Base-by-base conservation (phyloP, 495 filamentous ascomycete species). In the Physcia stellaris region DNA sequence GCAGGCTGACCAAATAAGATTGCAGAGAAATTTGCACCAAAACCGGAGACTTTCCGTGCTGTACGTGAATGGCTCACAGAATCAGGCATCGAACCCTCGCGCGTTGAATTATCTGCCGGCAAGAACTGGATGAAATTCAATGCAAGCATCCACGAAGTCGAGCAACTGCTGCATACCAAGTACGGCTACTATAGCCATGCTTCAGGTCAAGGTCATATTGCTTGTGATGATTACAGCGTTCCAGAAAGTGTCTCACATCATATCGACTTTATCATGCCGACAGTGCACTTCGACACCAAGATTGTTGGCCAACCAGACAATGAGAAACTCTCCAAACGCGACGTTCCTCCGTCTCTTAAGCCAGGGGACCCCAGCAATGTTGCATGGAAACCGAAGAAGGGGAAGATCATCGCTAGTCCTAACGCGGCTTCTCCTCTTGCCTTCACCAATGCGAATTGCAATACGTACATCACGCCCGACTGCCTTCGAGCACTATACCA, bases 181-280 rank as follows among this genome's bases (percentile, higher is more conserved):
- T 71, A 70, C 43, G 52, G 64, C 40, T 24, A 63, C 32, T 71
- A 63, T 40, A 48, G 62, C 29, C 60, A 69, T 38, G 39, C 19
- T 12, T 12, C 19, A 35, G 46, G 43, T 21, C 20, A 32, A 23
- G 35, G 23, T 13, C 43, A 53, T 37, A 42, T 49, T 29, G 50
- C 53, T 9, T 55, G 51, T 33, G 46, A 55, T 35, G 44, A 44
- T 17, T 53, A 55, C 42, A 47, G 48, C 40, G 45, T 56, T 11
- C 53, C 55, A 24, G 6, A 21, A 4, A 33, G 50, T 17, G 40
- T 58, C 16, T 38, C 32, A 17, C 38, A 47, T 16, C 55, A 58
- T 15, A 48, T 58, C 21, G 55, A 58, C 35, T 51, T 57, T 28
- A 43, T 58, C 10, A 56, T 48, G 40, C 55, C 55, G n/a, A 54